These are phyloP conservation scores for Leishmania tarentolae DNA, from an alignment of 208 protist species.

Conservation along the genomic window DNA sequence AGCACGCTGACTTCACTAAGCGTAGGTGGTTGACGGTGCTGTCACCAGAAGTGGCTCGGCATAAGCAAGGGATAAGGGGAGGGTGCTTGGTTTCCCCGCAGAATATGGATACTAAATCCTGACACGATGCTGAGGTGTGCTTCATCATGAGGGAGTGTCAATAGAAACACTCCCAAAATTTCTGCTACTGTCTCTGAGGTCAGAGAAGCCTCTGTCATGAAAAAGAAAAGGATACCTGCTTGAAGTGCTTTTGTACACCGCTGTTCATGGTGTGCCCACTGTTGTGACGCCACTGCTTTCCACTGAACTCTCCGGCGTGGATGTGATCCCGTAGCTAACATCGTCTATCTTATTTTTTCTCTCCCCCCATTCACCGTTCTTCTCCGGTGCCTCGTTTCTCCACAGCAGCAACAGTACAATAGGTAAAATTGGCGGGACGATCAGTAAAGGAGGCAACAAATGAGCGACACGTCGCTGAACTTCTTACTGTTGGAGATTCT, in stretches of 20 bases:
- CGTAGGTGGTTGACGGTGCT: background rate
- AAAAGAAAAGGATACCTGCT: background rate
- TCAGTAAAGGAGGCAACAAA: background rate
- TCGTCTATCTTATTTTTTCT: background rate
- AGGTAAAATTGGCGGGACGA: background rate
- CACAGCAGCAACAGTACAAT: background rate
- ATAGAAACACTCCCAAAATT: background rate
- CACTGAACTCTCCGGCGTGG: background rate
- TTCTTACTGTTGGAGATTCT: conserved; percentile 41
- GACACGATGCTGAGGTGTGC: background rate
- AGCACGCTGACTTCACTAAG: background rate
- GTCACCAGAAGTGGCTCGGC: background rate
- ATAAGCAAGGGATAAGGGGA: background rate
- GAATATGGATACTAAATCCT: background rate
- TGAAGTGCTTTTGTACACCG: background rate
- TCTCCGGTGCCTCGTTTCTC: background rate
- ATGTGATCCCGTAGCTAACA: background rate
- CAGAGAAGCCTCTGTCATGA: no score
- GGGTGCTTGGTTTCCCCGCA: background rate
- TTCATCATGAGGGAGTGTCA: background rate
- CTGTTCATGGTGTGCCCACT: background rate
- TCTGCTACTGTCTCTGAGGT: background rate
- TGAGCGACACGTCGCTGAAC: conserved; percentile 17
- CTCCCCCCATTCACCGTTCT: background rate
- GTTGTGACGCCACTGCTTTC: background rate